Percentiles rank a stretch among this genome's conserved stretches.
These are phyloP conservation scores for Vicia sativa DNA, from an alignment of 306 rosid genomes.

Conservation along the genomic window DNA sequence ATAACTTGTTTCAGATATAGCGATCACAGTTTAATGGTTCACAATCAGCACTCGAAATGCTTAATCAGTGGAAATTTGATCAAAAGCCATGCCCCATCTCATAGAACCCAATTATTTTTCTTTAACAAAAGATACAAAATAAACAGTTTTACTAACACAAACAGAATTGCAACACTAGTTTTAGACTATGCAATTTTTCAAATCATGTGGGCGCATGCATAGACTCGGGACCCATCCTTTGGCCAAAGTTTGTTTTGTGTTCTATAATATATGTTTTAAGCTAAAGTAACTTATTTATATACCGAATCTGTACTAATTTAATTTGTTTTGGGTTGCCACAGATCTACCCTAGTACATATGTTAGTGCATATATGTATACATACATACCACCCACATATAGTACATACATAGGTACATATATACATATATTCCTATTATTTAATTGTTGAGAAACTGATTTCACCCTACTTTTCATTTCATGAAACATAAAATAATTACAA, in stretches of 20 bases:
- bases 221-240: too few species aligned
- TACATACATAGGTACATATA: background rate
- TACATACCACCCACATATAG: background rate
- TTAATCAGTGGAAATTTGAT: background rate
- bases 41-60: background rate
- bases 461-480: background rate
- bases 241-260: too few species aligned
- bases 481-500: conserved; percentile 13
- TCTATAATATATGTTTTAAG: too few species aligned
- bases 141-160: too few species aligned
- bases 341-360: background rate
- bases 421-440: background rate
- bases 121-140: conserved; percentile 1
- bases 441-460: background rate
- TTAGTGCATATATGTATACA: background rate
- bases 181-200: too few species aligned
- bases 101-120: background rate
- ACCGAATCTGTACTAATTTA: too few species aligned
- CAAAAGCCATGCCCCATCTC: background rate
- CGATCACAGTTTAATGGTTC: background rate
- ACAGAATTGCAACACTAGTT: too few species aligned
- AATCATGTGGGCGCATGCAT: too few species aligned
- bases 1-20: conserved; percentile 18
- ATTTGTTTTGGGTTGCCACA: too few species aligned
- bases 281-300: too few species aligned